Base-by-base conservation (phyloP, 768 basidiomycete genomes). In the Trametes sanguinea region DNA sequence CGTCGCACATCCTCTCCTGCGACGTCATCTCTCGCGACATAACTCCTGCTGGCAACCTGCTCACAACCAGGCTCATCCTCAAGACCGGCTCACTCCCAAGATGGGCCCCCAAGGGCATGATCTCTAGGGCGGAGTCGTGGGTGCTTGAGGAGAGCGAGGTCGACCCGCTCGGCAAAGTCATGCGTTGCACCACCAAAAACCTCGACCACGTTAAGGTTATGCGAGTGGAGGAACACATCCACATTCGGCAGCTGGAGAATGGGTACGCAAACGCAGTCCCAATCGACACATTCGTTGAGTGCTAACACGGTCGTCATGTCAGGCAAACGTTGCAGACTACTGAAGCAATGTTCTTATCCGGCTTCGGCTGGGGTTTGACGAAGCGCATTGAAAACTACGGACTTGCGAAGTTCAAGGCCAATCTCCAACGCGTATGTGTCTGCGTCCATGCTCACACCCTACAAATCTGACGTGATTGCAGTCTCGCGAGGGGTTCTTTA, bases 101-200 rank as follows among this genome's bases (percentile, higher is more conserved):
- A 68, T 98, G 95, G 95, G 92, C 92, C 7, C 92, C 90, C 2
- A 81, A 85, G 71, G 89, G 90, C 59, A 88, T 98, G 62, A 77
- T 94, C 35, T 84, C 85, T 2, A 84, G 93, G 67, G 87, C 92
- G 37, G 95, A 97, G 75, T 89, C 90, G 2, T 98, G 94, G 95
- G 87, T 97, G 50, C 76, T 98, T 61, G 95, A 98, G 74, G 91
- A 95, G 79, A 96, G 90, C 67, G 92, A 96, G 70, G 92, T 98
- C 6, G 92, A 97, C 75, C 88, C 92, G 3, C 78, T 86, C 57
- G 90, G 88, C 35, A 86, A 87, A 75, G 81, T 85, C 17, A 84
- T 97, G 68, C 80, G 81, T 62, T 94, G 91, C 68, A 80, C 81
- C 62, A 96, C 95, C 16, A 88, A 85, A 74, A 98, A 98, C 74